A percentile compares a stretch with the other conserved stretches of the same genome.
phyloP scores from a whole-genome alignment of 805 yeast genomes.

The Ogataea wickerhamii region DNA sequence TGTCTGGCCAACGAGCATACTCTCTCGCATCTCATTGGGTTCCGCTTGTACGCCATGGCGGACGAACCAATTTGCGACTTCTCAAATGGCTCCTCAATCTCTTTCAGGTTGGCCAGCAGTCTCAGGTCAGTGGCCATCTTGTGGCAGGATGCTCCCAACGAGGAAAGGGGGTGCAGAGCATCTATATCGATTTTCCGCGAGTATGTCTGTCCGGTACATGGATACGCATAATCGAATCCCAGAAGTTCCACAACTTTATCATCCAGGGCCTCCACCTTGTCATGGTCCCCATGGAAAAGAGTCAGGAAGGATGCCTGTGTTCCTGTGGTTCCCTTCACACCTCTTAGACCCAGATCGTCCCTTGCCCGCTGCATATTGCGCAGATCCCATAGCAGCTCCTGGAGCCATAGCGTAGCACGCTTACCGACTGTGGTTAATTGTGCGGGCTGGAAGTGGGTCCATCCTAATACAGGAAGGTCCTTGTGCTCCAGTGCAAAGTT shows the following conservation, averaged over 20 bases:
- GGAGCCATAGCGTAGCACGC: conserved; percentile 96
- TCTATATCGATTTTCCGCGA: conserved; percentile 97
- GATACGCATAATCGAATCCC: conserved; percentile 94
- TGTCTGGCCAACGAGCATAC: conserved; percentile 98
- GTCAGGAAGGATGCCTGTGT: conserved; percentile 96
- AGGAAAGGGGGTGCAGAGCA: conserved; percentile 85
- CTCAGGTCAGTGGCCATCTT: conserved; percentile 97
- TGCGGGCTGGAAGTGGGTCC: conserved; percentile 99
- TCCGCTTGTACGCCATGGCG: conserved; percentile 99
- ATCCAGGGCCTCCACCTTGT: conserved; percentile 90
- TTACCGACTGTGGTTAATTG: conserved; percentile 98
- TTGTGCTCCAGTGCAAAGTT: conserved; percentile 88
- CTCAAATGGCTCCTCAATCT: conserved; percentile 97
- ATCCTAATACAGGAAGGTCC: conserved; percentile 94
- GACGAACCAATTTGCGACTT: conserved; percentile 97
- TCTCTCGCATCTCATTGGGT: conserved; percentile 99
- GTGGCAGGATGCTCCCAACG: conserved; percentile 94
- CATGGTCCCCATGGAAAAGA: conserved; percentile 94
- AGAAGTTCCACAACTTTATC: conserved; percentile 87
- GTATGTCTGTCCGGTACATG: conserved; percentile 98
- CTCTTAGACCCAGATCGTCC: conserved; percentile 93
- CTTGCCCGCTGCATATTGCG: conserved; percentile 95
- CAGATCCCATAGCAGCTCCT: conserved; percentile 96
- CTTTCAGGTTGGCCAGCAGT: conserved; percentile 93
- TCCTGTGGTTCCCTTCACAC: conserved; percentile 99